Base-by-base conservation (phyloP, 345 rosid genomes). In the Cardamine resedifolia region DNA sequence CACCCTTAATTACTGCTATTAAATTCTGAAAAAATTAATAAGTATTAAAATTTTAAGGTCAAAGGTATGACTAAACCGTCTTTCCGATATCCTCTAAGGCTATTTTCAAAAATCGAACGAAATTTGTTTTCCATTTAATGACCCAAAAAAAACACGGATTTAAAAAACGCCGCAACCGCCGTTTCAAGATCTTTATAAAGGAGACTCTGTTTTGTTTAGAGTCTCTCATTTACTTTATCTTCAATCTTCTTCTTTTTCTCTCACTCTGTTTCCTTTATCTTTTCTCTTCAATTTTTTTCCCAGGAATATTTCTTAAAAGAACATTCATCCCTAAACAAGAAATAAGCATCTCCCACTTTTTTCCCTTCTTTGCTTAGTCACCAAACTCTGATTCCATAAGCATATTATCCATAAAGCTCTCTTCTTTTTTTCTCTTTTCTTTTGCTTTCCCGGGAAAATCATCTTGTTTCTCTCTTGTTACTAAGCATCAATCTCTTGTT, bases 341-440 rank as follows among this genome's bases (percentile, higher is more conserved):
- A 63, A 70, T 20, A 73, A 48, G 72, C 72, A 65, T 57, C 59
- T 73, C 43, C 7, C 0, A 33, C 50, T 26, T 31, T 50, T 16
- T 10, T 5, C 7, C 20, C n/a, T 28, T 52, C 69, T 23, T 73
- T 56, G 58, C 71, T 64, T 47, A 36, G 3, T 58, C 27, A 66
- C 68, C 78, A 66, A 59, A 74, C 62, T 69, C 70, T 76, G 75
- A 76, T 76, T 70, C 75, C 71, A 38, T 45, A 52, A 53, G 79
- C 70, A 68, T 68, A 71, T 65, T 20, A 36, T 41, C 5, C 24
- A 16, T 43, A 68, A 74, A 75, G 74, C 79, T 69, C 70, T 68
- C 12, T 39, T 66, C 43, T 56, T 66, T 56, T 66, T 58, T 53
- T 61, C 28, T 48, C 15, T 2, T 36, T 70, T 58, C 18, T 44